phyloP scores from a whole-genome alignment of 495 filamentous ascomycete genomes.

The Polyplosphaeria fusca region DNA sequence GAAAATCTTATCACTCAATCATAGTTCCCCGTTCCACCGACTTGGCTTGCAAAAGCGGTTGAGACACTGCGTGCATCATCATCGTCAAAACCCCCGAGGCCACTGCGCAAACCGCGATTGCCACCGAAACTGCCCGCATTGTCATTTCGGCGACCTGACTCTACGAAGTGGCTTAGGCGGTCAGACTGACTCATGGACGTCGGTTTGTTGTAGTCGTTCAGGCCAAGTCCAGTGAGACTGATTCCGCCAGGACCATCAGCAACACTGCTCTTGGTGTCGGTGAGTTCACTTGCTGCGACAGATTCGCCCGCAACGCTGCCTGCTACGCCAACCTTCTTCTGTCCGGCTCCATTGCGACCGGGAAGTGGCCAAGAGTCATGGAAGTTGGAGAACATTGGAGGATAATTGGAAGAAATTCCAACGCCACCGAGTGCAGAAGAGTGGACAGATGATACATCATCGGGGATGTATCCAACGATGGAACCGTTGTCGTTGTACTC shows the following conservation, averaged over 20 bases:
- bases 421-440: slow-evolving; percentile 86
- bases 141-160: slow-evolving; percentile 64
- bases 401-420: slow-evolving; percentile 75
- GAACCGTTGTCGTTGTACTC: slow-evolving; percentile 85
- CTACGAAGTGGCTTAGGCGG: slow-evolving; percentile 82
- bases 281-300: slow-evolving; percentile 80
- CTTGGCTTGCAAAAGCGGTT: slow-evolving; percentile 92
- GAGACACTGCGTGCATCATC: slow-evolving; percentile 94
- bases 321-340: slow-evolving; percentile 55
- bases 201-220: slow-evolving; percentile 72
- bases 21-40: slow-evolving; percentile 77
- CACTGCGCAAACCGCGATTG: slow-evolving; percentile 44
- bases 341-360: slow-evolving; percentile 44
- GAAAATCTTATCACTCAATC: slow-evolving; percentile 63
- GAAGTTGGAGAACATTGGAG: slow-evolving; percentile 94
- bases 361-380: slow-evolving; percentile 85
- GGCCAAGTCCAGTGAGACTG: slow-evolving; percentile 73
- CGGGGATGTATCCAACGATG: slow-evolving; percentile 88
- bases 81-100: slow-evolving; percentile 48
- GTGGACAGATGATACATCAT: slow-evolving; percentile 95
- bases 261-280: slow-evolving; percentile 68
- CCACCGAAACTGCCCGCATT: slow-evolving; percentile 44
- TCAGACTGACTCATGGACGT: slow-evolving; percentile 82
- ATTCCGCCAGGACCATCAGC: slow-evolving; percentile 75
- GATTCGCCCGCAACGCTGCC: slow-evolving; percentile 87